phyloP scores from a whole-genome alignment of 352 stramenopile genomes.

The Phytophthora tentaculata region DNA sequence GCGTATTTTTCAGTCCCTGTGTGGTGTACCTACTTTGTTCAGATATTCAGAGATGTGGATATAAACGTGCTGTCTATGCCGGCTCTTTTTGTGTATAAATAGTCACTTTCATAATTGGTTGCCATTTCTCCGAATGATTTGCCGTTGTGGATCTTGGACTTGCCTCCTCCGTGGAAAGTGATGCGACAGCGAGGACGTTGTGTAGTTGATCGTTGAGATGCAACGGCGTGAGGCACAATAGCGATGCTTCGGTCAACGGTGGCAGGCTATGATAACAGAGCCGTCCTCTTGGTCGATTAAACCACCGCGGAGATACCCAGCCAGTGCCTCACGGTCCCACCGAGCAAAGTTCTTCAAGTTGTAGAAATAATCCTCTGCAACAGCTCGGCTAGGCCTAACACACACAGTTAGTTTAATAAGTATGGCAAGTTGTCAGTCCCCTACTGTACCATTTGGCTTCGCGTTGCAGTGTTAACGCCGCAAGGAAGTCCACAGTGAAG shows the following conservation, averaged over 20 bases:
- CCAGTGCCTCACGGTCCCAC: constrained; percentile 39
- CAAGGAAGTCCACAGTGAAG: constrained; percentile 33
- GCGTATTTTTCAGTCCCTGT: too few species aligned
- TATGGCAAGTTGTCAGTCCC: neutral
- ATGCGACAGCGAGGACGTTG: constrained; percentile 40
- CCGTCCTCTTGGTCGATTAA: constrained; percentile 35
- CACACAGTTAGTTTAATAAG: neutral
- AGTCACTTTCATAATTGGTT: neutral
- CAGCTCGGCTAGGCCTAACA: constrained; percentile 23
- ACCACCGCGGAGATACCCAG: constrained; percentile 31
- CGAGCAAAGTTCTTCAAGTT: constrained; percentile 41
- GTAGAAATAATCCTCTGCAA: constrained; percentile 34
- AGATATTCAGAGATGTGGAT: too few species aligned
- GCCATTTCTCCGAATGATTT: constrained; percentile 39
- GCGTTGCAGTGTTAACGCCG: constrained; percentile 32
- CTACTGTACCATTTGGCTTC: constrained; percentile 30
- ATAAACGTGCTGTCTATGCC: too few species aligned
- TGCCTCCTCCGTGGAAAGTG: constrained; percentile 45
- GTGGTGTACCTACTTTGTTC: too few species aligned
- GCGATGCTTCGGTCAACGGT: constrained; percentile 48
- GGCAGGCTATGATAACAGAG: constrained; percentile 42
- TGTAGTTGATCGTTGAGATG: constrained; percentile 35
- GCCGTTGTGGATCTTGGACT: constrained; percentile 47
- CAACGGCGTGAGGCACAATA: constrained; percentile 47
- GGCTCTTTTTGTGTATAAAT: too few species aligned